These are phyloP conservation scores for Scenedesmus sp. DNA, from an alignment of 163 green algal species.

Conservation along the genomic window DNA sequence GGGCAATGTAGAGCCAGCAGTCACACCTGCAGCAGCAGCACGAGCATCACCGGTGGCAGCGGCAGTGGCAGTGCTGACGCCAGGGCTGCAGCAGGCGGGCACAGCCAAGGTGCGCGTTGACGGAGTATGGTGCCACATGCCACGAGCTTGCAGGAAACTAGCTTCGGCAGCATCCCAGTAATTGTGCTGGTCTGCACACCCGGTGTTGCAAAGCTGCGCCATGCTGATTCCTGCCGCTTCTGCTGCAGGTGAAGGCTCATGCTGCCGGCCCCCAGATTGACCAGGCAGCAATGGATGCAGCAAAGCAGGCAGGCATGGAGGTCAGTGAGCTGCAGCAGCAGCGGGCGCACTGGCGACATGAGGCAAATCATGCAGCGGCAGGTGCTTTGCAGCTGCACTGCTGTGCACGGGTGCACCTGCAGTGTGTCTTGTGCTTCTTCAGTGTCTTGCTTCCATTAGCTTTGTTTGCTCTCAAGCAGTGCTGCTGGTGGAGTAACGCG, in stretches of 20 bases:
- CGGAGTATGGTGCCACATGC: background rate
- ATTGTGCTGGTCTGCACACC: too few species aligned
- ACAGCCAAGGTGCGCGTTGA: background rate
- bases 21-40: background rate
- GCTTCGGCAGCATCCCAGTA: background rate
- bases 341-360: background rate
- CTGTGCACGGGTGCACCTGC: background rate
- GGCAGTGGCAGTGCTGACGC: background rate
- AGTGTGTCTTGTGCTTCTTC: background rate
- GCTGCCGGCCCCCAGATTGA: background rate
- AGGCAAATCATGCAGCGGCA: background rate
- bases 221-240: background rate
- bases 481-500: too few species aligned
- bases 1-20: background rate
- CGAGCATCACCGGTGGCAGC: background rate
- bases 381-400: background rate
- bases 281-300: background rate
- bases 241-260: background rate
- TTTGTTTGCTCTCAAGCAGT: too few species aligned
- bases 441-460: background rate
- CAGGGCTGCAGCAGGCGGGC: background rate
- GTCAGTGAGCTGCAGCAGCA: background rate
- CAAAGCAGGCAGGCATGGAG: conserved; percentile 1
- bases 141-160: background rate
- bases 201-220: background rate